phyloP scores from a whole-genome alignment of 148 eudicot genomes.

The Cornus kousa region DNA sequence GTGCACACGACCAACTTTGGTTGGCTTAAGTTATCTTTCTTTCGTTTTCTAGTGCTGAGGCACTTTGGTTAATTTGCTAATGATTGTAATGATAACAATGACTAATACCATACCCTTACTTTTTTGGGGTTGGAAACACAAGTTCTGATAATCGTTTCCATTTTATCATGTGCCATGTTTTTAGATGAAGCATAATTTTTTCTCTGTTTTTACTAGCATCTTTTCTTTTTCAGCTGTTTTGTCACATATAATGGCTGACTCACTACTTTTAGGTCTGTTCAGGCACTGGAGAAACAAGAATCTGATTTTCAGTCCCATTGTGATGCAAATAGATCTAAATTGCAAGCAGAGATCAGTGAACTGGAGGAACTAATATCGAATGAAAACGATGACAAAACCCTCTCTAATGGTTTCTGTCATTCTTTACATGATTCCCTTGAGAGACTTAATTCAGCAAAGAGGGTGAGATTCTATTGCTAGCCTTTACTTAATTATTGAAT shows the following conservation, averaged over 20 bases:
- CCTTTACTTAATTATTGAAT: not conserved
- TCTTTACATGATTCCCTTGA: slow-evolving; percentile 21
- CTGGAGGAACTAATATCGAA: slow-evolving; percentile 27
- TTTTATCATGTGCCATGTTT: not conserved
- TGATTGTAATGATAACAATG: no score
- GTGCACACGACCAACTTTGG: no score
- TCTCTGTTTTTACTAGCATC: not conserved
- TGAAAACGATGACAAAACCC: slow-evolving; percentile 17
- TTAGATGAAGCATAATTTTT: not conserved
- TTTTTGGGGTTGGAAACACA: not conserved
- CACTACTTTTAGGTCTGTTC: slow-evolving; percentile 10
- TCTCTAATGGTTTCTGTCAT: slow-evolving; percentile 15
- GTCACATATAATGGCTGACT: not conserved
- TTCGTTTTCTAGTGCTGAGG: no score
- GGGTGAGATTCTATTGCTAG: slow-evolving; percentile 26
- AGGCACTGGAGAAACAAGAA: slow-evolving; percentile 35
- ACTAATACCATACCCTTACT: not conserved
- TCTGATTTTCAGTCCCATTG: slow-evolving; percentile 14
- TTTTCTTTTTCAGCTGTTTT: slow-evolving; percentile 4
- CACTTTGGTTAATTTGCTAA: no score
- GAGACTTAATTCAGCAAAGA: slow-evolving; percentile 42
- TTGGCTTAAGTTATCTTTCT: no score
- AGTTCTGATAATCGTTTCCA: not conserved
- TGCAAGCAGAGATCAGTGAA: slow-evolving; percentile 36
- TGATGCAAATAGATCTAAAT: slow-evolving; percentile 15